Evolutionary conservation across 2,329 filamentous ascomycete genomes (phyloP).

Genomic region (Colletotrichum navitas): DNA sequence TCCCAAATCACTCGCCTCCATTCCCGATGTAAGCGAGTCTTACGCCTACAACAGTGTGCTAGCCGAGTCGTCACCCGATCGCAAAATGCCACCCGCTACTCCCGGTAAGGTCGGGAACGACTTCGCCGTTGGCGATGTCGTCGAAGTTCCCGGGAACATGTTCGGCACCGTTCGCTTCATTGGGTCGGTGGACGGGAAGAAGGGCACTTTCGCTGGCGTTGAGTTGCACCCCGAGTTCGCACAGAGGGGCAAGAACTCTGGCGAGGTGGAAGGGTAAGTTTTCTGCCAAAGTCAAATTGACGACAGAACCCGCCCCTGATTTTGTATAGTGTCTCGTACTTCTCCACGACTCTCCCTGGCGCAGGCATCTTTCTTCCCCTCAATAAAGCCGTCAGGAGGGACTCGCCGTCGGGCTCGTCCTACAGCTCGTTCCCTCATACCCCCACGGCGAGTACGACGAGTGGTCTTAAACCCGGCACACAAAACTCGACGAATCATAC

Average conservation of each 20-base stretch:
- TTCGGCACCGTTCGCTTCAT: slow-evolving; percentile 90
- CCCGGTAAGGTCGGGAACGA: slow-evolving; percentile 65
- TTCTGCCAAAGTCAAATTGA: slow-evolving; percentile 31
- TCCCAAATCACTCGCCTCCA: slow-evolving; percentile 70
- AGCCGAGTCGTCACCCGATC: slow-evolving; percentile 56
- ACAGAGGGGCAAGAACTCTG: slow-evolving; percentile 90
- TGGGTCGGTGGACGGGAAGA: slow-evolving; percentile 88
- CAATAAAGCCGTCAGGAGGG: slow-evolving; percentile 80
- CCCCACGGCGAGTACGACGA: slow-evolving; percentile 74
- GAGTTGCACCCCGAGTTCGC: slow-evolving; percentile 88
- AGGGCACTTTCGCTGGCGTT: slow-evolving; percentile 91
- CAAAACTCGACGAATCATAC: slow-evolving; percentile 73
- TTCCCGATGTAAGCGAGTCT: slow-evolving; percentile 75
- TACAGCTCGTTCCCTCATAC: slow-evolving; percentile 71
- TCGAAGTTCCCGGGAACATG: slow-evolving; percentile 96
- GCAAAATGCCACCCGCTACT: slow-evolving; percentile 67
- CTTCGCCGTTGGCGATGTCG: slow-evolving; percentile 82
- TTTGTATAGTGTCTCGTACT: slow-evolving; percentile 75
- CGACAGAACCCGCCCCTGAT: slow-evolving; percentile 28
- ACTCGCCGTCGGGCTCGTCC: slow-evolving; percentile 64
- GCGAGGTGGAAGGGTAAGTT: slow-evolving; percentile 91
- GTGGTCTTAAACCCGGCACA: slow-evolving; percentile 64
- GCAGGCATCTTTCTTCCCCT: slow-evolving; percentile 95
- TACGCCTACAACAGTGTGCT: slow-evolving; percentile 71
- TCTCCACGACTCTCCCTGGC: slow-evolving; percentile 80